Percentiles rank a stretch among this genome's conserved stretches.
These are phyloP conservation scores for Geosmithia morbida DNA, from an alignment of 2,329 filamentous ascomycete species.

Conservation along the genomic window DNA sequence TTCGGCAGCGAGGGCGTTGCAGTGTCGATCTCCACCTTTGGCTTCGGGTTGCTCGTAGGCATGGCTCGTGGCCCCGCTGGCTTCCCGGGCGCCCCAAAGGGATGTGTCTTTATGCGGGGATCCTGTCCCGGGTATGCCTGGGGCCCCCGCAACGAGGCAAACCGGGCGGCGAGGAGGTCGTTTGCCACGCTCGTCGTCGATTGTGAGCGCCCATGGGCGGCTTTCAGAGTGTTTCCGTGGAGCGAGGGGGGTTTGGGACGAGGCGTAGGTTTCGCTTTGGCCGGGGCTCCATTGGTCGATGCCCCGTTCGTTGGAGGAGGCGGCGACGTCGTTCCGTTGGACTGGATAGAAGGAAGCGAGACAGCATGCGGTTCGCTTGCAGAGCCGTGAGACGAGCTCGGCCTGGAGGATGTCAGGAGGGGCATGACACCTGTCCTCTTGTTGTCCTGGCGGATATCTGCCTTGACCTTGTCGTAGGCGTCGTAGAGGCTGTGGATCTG, in stretches of 20 bases:
- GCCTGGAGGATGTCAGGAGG: constrained; percentile 6
- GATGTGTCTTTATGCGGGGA: constrained; percentile 35
- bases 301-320: constrained; percentile 3
- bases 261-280: constrained; percentile 29
- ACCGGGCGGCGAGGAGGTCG: constrained; percentile 30
- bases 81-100: constrained; percentile 19
- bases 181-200: constrained; percentile 14
- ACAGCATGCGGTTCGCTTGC: background rate
- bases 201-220: constrained; percentile 14
- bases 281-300: constrained; percentile 8
- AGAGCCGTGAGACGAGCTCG: background rate
- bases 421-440: constrained; percentile 42
- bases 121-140: constrained; percentile 29
- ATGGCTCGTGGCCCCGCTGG: constrained; percentile 36
- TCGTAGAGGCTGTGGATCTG: constrained; percentile 31
- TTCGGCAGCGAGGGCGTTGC: constrained; percentile 48
- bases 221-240: constrained; percentile 38
- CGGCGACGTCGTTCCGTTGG: background rate
- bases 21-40: constrained; percentile 32
- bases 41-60: constrained; percentile 23
- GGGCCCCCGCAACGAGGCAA: constrained; percentile 38
- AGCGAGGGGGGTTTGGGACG: constrained; percentile 56
- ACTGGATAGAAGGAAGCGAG: background rate
- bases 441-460: constrained; percentile 49
- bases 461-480: constrained; percentile 43